These are phyloP conservation scores for Corymbia maculata DNA, from an alignment of 345 rosid genomes.

Conservation along the genomic window DNA sequence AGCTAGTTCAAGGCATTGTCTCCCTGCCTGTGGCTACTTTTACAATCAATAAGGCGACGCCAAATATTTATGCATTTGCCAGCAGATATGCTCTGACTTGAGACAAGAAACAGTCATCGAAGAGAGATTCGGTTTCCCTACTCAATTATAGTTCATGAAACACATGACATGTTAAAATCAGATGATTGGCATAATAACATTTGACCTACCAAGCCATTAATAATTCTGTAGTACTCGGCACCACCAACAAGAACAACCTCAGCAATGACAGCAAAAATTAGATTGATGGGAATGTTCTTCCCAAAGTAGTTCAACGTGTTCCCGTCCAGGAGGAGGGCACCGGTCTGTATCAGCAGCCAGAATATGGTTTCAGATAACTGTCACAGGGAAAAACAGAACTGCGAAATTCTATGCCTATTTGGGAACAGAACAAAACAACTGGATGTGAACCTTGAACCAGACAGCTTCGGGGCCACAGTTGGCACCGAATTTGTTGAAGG, in stretches of 20 bases:
- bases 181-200: neutral
- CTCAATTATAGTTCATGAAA: neutral
- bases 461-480: conserved; percentile 99
- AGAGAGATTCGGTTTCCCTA: neutral
- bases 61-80: neutral
- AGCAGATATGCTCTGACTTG: neutral
- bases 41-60: neutral
- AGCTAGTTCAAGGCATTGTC: neutral
- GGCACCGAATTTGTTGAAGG: conserved; percentile 92
- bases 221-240: conserved; percentile 96
- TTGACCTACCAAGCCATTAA: conserved; percentile 65
- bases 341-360: conserved; percentile 45
- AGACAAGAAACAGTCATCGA: neutral
- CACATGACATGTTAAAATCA: neutral
- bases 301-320: conserved; percentile 96
- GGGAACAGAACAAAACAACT: neutral
- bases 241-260: conserved; percentile 89
- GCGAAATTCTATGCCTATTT: neutral
- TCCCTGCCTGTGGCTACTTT: neutral
- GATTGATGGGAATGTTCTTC: conserved; percentile 83
- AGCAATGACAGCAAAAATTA: conserved; percentile 62
- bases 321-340: conserved; percentile 95
- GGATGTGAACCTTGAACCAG: conserved; percentile 69
- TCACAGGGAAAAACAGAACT: neutral
- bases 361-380: neutral